A percentile compares a stretch with the other conserved stretches of the same genome.
Conservation (phyloP, 371 early-diverging fungal genomes). For the Syncephalastrum monosporum region DNA sequence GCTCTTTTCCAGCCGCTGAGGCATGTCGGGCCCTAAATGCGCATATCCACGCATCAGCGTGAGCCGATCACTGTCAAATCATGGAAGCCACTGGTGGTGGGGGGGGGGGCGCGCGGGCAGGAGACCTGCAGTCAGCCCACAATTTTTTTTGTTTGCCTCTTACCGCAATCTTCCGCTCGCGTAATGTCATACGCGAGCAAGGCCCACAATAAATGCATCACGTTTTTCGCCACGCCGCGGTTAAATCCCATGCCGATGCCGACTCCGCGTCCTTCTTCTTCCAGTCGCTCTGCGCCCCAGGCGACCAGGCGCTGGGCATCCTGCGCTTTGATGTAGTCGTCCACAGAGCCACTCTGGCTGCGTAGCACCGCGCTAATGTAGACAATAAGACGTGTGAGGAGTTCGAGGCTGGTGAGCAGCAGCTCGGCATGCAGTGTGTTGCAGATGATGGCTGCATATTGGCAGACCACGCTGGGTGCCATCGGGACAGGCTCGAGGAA, state of each 20-base stretch:
- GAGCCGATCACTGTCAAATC: too few relatives aligned
- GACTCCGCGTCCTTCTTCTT: slow-evolving; percentile 43
- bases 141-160: not conserved
- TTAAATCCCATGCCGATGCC: slow-evolving; percentile 48
- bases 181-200: slow-evolving; percentile 35
- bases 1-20: slow-evolving; percentile 30
- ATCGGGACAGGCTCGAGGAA: slow-evolving; percentile 30
- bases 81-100: too few relatives aligned
- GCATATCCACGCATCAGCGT: not conserved
- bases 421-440: slow-evolving; percentile 41
- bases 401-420: slow-evolving; percentile 28
- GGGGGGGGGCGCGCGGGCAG: not conserved
- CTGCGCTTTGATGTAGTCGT: slow-evolving; percentile 25
- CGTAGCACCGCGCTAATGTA: slow-evolving; percentile 38
- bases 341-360: slow-evolving; percentile 18
- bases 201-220: slow-evolving; percentile 46
- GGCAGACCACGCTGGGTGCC: slow-evolving; percentile 38
- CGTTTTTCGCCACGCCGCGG: slow-evolving; percentile 40
- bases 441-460: slow-evolving; percentile 37
- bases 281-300: slow-evolving; percentile 45
- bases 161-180: slow-evolving; percentile 36
- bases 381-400: slow-evolving; percentile 35
- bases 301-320: slow-evolving; percentile 28
- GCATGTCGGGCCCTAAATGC: slow-evolving; percentile 24
- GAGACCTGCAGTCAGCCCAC: not conserved